phyloP scores from a whole-genome alignment of 345 rosid genomes.

The Sapria himalayana region DNA sequence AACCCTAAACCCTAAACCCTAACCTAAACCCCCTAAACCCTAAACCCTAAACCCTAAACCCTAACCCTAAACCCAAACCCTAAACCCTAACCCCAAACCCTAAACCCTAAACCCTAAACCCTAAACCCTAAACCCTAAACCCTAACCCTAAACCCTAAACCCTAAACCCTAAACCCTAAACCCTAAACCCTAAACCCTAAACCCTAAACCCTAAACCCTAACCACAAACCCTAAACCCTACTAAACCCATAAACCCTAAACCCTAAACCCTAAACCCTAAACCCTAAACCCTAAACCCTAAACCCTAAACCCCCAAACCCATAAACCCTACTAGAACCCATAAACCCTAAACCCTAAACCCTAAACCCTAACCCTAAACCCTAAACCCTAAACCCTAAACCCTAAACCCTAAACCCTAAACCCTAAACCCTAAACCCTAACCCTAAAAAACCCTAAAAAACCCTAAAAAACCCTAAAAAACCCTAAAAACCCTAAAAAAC shows the following conservation, averaged over 20 bases:
- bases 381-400: constrained; percentile 7
- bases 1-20: constrained; percentile 1
- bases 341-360: constrained; percentile 7
- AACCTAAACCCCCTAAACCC: not conserved
- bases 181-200: not conserved
- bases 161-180: not conserved
- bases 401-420: constrained; percentile 5
- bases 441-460: not conserved
- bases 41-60: constrained; percentile 2
- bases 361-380: constrained; percentile 8
- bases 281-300: constrained; percentile 3
- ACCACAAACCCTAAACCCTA: too few relatives aligned
- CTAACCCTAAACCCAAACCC: constrained; percentile 1
- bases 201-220: not conserved
- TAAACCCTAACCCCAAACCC: too few relatives aligned
- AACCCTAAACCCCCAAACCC: constrained; percentile 3
- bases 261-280: not conserved
- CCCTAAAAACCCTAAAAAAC: too few relatives aligned
- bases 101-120: not conserved
- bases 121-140: not conserved
- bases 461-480: too few relatives aligned
- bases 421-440: constrained; percentile 1
- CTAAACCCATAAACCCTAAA: not conserved
- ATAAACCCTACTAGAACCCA: too few relatives aligned
- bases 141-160: not conserved